A percentile compares a stretch with the other conserved stretches of the same genome.
Evolutionary conservation across 129 eudicot species (phyloP).

Genomic region (Erigeron canadensis): DNA sequence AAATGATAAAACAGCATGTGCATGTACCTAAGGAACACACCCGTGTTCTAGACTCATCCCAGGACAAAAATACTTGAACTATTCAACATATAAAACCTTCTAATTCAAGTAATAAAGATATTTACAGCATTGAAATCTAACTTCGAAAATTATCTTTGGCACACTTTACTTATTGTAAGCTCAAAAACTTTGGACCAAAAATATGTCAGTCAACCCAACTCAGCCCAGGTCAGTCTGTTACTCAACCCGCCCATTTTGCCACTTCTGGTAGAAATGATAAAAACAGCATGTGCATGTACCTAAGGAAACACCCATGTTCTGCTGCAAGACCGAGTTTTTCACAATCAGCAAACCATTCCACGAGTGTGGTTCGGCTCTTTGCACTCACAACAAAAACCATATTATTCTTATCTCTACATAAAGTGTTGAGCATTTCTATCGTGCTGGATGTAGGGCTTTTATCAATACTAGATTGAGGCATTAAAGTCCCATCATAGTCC

Average conservation of each 20-base stretch:
- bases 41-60: too few relatives aligned
- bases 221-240: neutral
- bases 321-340: constrained; percentile 79
- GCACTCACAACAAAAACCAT: constrained; percentile 80
- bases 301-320: constrained; percentile 77
- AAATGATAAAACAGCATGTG: neutral
- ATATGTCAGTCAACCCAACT: neutral
- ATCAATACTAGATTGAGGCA: constrained; percentile 71
- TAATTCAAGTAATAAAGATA: neutral
- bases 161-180: neutral
- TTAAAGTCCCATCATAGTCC: constrained; percentile 82
- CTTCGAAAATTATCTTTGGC: neutral
- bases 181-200: neutral
- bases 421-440: constrained; percentile 46
- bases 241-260: constrained; percentile 2
- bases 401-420: constrained; percentile 66
- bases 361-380: constrained; percentile 49
- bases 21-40: constrained; percentile 62
- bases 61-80: too few relatives aligned
- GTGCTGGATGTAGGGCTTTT: constrained; percentile 65
- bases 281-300: constrained; percentile 34
- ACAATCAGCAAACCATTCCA: constrained; percentile 74
- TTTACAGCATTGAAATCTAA: neutral
- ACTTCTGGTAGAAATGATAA: neutral
- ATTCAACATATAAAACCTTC: too few relatives aligned